Conservation (phyloP, 345 rosid species). For the Brassica nigra region DNA sequence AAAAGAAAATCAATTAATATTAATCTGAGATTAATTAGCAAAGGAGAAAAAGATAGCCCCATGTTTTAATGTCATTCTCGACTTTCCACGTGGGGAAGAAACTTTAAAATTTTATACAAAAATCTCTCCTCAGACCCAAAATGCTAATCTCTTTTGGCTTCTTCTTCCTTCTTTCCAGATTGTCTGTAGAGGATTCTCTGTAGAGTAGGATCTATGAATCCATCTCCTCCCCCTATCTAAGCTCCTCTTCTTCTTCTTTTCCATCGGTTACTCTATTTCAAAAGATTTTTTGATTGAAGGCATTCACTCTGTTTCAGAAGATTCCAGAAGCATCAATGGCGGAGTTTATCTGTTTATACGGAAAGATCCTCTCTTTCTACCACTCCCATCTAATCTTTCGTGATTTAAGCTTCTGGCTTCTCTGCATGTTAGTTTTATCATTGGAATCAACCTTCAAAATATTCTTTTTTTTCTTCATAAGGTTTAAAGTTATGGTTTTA, state of each 20-base stretch:
- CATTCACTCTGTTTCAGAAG: neutral
- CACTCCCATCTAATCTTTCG: neutral
- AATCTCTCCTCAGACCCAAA: constrained; percentile 14
- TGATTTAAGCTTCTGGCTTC: neutral
- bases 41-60: constrained; percentile 24
- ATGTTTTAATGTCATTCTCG: constrained; percentile 39
- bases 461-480: neutral
- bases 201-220: no score
- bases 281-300: no score
- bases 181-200: no score
- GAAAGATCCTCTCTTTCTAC: constrained; percentile 49
- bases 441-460: neutral
- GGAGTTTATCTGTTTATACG: constrained; percentile 52
- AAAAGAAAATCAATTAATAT: neutral
- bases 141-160: no score
- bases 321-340: constrained; percentile 60
- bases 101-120: constrained; percentile 17
- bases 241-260: neutral
- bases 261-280: neutral
- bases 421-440: constrained; percentile 26
- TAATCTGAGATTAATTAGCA: constrained; percentile 1
- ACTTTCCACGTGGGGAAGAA: constrained; percentile 31
- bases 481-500: neutral
- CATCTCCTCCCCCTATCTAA: no score
- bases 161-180: no score